Percentiles rank a stretch among this genome's conserved stretches.
phyloP scores from a whole-genome alignment of 2,329 filamentous ascomycete genomes.

The Cercospora sp. region DNA sequence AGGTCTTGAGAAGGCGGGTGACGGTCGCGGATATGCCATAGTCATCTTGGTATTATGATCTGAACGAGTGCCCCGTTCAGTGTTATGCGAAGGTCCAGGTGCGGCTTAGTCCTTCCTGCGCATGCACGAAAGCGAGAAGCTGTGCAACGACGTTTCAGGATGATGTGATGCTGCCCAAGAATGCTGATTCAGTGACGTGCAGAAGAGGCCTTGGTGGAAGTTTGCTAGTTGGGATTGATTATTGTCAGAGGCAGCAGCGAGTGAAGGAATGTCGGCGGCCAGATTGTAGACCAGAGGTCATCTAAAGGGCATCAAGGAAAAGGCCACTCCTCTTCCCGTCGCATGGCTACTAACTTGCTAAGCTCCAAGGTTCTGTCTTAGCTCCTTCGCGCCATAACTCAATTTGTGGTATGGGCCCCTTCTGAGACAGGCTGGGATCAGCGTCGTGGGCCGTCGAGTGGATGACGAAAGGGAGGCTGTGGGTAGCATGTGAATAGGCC shows the following conservation, averaged over 20 bases:
- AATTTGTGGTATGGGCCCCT: conserved; percentile 21
- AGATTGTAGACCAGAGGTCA: background rate
- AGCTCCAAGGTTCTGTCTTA: conserved; percentile 27
- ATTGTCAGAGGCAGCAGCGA: background rate
- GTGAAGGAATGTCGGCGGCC: conserved; percentile 9
- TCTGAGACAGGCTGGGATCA: conserved; percentile 28
- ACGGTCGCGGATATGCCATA: conserved; percentile 30
- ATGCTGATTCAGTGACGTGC: conserved; percentile 17
- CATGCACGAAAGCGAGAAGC: conserved; percentile 9
- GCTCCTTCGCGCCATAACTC: conserved; percentile 27
- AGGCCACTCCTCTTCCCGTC: conserved; percentile 18
- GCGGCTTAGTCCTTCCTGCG: conserved; percentile 1
- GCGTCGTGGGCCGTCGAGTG: conserved; percentile 5
- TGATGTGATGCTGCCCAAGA: conserved; percentile 15
- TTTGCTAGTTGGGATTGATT: background rate
- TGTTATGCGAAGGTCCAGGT: conserved; percentile 12
- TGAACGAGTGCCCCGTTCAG: background rate
- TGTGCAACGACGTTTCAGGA: conserved; percentile 14
- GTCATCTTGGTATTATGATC: conserved; percentile 27
- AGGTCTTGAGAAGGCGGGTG: conserved; percentile 30
- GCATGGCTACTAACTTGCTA: conserved; percentile 16
- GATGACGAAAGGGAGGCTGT: conserved; percentile 20
- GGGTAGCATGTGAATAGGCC: conserved; percentile 15
- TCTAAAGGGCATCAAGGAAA: conserved; percentile 7
- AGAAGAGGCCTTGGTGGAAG: background rate